These are phyloP conservation scores for Rossbeevera mucosa DNA, from an alignment of 768 basidiomycete species.

Conservation along the genomic window DNA sequence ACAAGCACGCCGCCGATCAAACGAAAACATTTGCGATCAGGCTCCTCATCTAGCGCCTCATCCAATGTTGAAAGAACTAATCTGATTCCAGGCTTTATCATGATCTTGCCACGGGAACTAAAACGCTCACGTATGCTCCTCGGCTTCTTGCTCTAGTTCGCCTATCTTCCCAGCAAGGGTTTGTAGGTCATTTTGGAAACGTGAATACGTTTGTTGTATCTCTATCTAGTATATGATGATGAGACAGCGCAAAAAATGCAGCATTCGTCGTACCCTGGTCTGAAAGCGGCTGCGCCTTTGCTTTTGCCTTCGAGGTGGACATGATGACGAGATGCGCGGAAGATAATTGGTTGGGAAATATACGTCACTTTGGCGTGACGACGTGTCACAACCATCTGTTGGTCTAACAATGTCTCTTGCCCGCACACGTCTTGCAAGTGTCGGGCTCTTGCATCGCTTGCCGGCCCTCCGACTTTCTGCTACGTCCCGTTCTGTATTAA, in stretches of 20 bases:
- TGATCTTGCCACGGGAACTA: neutral
- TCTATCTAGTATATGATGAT: conserved; percentile 58
- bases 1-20: conserved; percentile 94
- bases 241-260: conserved; percentile 20
- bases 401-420: conserved; percentile 50
- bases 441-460: conserved; percentile 51
- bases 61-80: conserved; percentile 85
- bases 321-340: conserved; percentile 29
- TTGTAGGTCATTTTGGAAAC: conserved; percentile 85
- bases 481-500: conserved; percentile 32
- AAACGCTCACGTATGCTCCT: conserved; percentile 80
- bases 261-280: conserved; percentile 59
- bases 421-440: conserved; percentile 44
- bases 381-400: conserved; percentile 22
- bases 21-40: conserved; percentile 92
- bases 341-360: conserved; percentile 26
- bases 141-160: conserved; percentile 92
- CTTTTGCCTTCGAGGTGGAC: conserved; percentile 55
- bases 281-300: conserved; percentile 53
- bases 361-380: conserved; percentile 25
- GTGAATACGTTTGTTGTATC: conserved; percentile 76
- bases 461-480: conserved; percentile 22
- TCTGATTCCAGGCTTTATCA: conserved; percentile 37
- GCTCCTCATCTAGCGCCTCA: conserved; percentile 77
- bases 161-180: conserved; percentile 91